Percentiles rank a stretch among this genome's conserved stretches.
These are phyloP conservation scores for Globisporangium apiculatum DNA, from an alignment of 352 stramenopile genomes.

Conservation along the genomic window DNA sequence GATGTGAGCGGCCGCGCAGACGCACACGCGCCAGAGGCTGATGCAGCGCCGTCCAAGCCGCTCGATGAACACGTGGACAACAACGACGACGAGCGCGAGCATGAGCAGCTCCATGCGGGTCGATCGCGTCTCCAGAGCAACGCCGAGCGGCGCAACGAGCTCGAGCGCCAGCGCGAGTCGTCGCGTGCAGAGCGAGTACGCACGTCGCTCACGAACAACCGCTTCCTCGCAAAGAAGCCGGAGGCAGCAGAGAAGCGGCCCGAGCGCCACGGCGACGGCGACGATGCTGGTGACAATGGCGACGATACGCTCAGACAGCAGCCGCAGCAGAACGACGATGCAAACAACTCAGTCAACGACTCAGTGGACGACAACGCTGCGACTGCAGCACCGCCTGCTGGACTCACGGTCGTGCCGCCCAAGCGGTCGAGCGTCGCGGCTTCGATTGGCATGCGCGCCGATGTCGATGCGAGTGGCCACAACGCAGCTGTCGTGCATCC, in stretches of 20 bases:
- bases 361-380: background rate
- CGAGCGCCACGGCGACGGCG: background rate
- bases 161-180: conserved; percentile 30
- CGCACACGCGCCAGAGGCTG: background rate
- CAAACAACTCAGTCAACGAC: background rate
- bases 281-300: background rate
- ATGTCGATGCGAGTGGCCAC: background rate
- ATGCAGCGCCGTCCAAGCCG: background rate
- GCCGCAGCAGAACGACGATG: background rate
- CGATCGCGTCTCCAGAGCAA: conserved; percentile 25
- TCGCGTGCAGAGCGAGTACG: conserved; percentile 14
- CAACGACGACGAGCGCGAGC: conserved; percentile 1
- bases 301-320: background rate
- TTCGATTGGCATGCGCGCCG: background rate
- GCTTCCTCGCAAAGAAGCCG: conserved; percentile 24
- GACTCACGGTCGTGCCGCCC: conserved; percentile 12
- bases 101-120: background rate
- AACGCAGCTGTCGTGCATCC: conserved; percentile 10
- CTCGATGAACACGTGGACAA: background rate
- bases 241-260: conserved; percentile 1
- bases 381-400: background rate
- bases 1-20: background rate
- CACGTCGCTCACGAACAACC: conserved; percentile 33
- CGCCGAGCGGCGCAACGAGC: conserved; percentile 22
- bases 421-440: conserved; percentile 11